Base-by-base conservation (phyloP, 177 flowering plant genomes). In the Vitis hybrid region DNA sequence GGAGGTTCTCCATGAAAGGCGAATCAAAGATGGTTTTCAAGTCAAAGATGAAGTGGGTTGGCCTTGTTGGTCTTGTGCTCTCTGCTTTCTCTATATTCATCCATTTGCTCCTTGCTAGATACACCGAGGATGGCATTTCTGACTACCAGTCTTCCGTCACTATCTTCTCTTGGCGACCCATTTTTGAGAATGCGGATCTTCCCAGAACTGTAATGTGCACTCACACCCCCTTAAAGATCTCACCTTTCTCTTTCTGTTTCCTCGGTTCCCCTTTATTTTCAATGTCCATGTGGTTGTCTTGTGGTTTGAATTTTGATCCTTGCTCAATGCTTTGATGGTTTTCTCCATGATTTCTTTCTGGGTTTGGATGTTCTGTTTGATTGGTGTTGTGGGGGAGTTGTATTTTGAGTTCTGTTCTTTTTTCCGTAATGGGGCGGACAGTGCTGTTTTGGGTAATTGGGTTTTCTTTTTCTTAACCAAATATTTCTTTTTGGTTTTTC, bases 131-230 rank as follows among this genome's bases (percentile, higher is more conserved):
- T 45, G 85, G 79, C 66, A 19, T 75, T 21, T 74, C 78, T 45
- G 85, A 79, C 48, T 84, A 86, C 80, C 85, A 83, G 65, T 72
- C 92, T 72, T 84, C 91, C 1, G 70, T 88, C 66, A 87, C 92
- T 12, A 82, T 93, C 84, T 91, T 93, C 77, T 82, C 92, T 52
- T 91, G 97, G 97, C 76, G 89, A 86, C 92, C 96, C 79, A 75
- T 80, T 51, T 86, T 89, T 73, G 84, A 83, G 19, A 79, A 75
- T 73, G 69, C 82, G 8, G 85, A 83, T 72, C 80, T 81, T 67
- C 58, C 85, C 56, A 79, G 48, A 73, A 80, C 65, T 78, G 95
- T 90, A 84, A 83, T 58, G 56, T 62, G 56, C 6, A 13, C 60
- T 45, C 6, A 10, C n/a, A 10, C n/a, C 39, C 57, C 59, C 45